Base-by-base conservation (phyloP, 768 basidiomycete genomes). In the Mycena rosella region DNA sequence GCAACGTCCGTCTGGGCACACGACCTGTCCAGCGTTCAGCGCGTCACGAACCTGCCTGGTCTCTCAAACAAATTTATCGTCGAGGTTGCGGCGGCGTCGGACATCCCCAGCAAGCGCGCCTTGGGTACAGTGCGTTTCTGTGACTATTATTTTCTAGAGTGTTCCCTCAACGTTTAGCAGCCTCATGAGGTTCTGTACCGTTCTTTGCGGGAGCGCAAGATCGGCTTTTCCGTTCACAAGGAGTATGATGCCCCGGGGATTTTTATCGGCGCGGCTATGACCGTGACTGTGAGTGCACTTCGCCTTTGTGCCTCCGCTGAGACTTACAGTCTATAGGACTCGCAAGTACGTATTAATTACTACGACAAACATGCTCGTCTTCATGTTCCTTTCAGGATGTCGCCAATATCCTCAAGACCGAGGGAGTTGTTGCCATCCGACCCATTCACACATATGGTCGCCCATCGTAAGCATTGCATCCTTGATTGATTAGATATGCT, bases 251-350 rank as follows among this genome's bases (percentile, higher is more conserved):
- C 82, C 0, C 77, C 80, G 5, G 86, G 83, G 0, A 65, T 92
- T 15, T 90, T 92, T 72, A 78, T 88, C 30, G 91, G 91, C 6
- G 89, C 86, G 30, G 81, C 86, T 42, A 70, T 91, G 55, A 83
- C 83, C 22, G 71, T 91, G 38, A 73, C 77, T 40, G 86, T 85
- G 60, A 68, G 81, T 80, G 8, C 18, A 63, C 55, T 14, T 52
- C 51, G 64, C 58, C 27, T 49, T 40, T 22, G 24, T 30, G 2
- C 53, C 27, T 32, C 40, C 24, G 22, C 29, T 40, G 49, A 22
- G 11, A 60, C 42, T 47, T 9, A 58, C 48, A n/a, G 52, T 54
- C 30, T 44, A 17, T 32, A 77, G 69, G 74, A 79, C 70, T 61
- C 77, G 13, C 75, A 77, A 68, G 78, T 77, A 75, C 42, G 63